Evolutionary conservation across 345 rosid species (phyloP).

Genomic region (Ceriops decandra): DNA sequence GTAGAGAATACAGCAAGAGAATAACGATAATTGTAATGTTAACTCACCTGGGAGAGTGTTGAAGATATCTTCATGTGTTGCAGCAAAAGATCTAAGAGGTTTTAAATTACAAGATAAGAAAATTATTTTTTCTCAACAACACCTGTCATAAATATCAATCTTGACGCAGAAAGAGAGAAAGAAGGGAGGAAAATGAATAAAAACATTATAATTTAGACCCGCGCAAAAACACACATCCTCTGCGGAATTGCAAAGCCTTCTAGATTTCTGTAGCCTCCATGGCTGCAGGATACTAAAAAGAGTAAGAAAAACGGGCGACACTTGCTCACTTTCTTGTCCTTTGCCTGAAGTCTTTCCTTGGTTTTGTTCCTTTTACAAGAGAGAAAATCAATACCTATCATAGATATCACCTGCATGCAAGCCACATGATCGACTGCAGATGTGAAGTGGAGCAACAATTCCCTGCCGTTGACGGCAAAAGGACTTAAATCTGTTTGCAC

Average conservation of each 20-base stretch:
- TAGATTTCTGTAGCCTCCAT: constrained; percentile 47
- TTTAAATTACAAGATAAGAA: not conserved
- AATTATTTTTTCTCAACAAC: not conserved
- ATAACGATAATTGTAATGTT: not conserved
- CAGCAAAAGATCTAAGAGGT: constrained; percentile 3
- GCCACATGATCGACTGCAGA: constrained; percentile 17
- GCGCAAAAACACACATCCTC: not conserved
- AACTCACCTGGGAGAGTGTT: constrained; percentile 24
- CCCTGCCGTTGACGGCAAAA: constrained; percentile 14
- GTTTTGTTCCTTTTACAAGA: constrained; percentile 11
- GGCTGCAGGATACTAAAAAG: constrained; percentile 12
- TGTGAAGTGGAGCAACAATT: constrained; percentile 5
- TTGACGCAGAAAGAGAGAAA: not conserved
- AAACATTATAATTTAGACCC: not conserved
- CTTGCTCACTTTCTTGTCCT: constrained; percentile 5
- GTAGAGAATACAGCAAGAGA: too few species aligned
- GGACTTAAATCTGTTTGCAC: not conserved
- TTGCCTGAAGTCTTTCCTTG: not conserved
- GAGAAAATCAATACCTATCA: constrained; percentile 21
- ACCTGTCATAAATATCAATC: not conserved
- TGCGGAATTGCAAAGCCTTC: constrained; percentile 22
- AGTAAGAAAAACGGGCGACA: not conserved
- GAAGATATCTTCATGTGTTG: constrained; percentile 1
- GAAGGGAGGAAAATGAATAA: constrained; percentile 1
- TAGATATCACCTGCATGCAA: constrained; percentile 10